Evolutionary conservation across 2,329 filamentous ascomycete species (phyloP).

Genomic region (Ophiobolus disseminans): DNA sequence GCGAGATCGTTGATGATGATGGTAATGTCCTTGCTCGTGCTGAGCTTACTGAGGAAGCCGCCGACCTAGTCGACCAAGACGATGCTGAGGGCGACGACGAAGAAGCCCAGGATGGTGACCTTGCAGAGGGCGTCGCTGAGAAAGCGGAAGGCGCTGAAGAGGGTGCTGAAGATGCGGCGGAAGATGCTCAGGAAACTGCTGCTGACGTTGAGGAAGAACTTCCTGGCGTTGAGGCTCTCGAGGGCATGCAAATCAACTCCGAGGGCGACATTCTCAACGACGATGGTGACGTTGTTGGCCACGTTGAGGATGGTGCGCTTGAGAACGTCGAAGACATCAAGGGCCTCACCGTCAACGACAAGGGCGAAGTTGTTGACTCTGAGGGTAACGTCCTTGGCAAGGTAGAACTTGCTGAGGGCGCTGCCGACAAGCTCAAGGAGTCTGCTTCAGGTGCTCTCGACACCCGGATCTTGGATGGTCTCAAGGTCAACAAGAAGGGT

Average conservation of each 20-base stretch:
- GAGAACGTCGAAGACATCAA: slow-evolving; percentile 53
- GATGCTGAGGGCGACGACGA: slow-evolving; percentile 40
- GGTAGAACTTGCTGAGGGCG: slow-evolving; percentile 59
- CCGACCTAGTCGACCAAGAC: slow-evolving; percentile 47
- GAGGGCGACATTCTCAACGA: slow-evolving; percentile 58
- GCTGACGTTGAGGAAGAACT: slow-evolving; percentile 58
- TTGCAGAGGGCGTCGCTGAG: slow-evolving; percentile 30
- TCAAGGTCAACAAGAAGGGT: slow-evolving; percentile 66
- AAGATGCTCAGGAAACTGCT: slow-evolving; percentile 39
- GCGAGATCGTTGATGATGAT: slow-evolving; percentile 62
- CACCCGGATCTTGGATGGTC: slow-evolving; percentile 58
- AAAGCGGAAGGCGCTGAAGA: slow-evolving; percentile 30
- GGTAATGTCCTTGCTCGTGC: slow-evolving; percentile 62
- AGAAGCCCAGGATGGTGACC: slow-evolving; percentile 27
- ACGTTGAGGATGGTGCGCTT: slow-evolving; percentile 55
- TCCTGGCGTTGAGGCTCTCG: slow-evolving; percentile 59
- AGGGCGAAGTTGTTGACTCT: slow-evolving; percentile 58
- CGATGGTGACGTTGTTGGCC: slow-evolving; percentile 58
- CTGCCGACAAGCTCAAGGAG: slow-evolving; percentile 56
- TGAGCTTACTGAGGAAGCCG: slow-evolving; percentile 56
- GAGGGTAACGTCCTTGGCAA: slow-evolving; percentile 60
- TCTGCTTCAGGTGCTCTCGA: slow-evolving; percentile 51
- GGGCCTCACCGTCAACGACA: slow-evolving; percentile 59
- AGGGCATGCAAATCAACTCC: slow-evolving; percentile 60
- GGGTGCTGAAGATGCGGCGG: slow-evolving; percentile 33